Evolutionary conservation across 495 filamentous ascomycete genomes (phyloP).

Genomic region (Trichoderma reesei): DNA sequence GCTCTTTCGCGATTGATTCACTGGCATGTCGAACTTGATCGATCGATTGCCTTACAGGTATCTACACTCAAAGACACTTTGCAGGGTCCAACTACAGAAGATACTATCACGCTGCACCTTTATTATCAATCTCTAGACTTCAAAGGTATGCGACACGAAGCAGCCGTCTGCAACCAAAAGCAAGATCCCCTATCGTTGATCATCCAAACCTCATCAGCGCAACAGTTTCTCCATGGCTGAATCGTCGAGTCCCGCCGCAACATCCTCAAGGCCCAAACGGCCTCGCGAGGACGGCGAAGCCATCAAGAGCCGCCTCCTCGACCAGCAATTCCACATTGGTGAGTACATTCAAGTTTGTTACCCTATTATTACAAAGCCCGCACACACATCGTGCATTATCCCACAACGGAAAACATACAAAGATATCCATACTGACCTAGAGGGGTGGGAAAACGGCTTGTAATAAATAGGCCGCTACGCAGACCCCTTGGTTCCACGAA

Average conservation of each 20-base stretch:
- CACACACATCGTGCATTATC: too few relatives aligned
- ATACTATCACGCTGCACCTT: not conserved
- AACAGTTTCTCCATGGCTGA: not conserved
- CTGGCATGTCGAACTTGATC: too few relatives aligned
- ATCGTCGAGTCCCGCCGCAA: not conserved
- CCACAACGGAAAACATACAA: too few relatives aligned
- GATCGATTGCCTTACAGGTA: too few relatives aligned
- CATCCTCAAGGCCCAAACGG: constrained; percentile 26
- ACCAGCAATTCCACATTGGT: constrained; percentile 34
- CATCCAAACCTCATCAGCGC: not conserved
- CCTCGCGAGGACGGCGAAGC: constrained; percentile 50
- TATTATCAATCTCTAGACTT: too few relatives aligned
- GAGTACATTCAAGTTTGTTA: constrained; percentile 12
- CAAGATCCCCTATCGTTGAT: too few relatives aligned
- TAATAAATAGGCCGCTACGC: constrained; percentile 25
- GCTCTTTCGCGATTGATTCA: too few relatives aligned
- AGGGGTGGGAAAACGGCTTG: not conserved
- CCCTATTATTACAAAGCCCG: not conserved
- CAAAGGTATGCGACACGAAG: not conserved
- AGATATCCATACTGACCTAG: not conserved
- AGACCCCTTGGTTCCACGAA: constrained; percentile 29
- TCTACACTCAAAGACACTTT: constrained; percentile 23
- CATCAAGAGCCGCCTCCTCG: constrained; percentile 23
- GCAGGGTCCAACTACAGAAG: constrained; percentile 21
- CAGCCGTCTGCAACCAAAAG: too few relatives aligned